Evolutionary conservation across 148 eudicot genomes (phyloP), one percentile per base, ranked within the genome.

Genomic region (Rhododendron henanense): DNA sequence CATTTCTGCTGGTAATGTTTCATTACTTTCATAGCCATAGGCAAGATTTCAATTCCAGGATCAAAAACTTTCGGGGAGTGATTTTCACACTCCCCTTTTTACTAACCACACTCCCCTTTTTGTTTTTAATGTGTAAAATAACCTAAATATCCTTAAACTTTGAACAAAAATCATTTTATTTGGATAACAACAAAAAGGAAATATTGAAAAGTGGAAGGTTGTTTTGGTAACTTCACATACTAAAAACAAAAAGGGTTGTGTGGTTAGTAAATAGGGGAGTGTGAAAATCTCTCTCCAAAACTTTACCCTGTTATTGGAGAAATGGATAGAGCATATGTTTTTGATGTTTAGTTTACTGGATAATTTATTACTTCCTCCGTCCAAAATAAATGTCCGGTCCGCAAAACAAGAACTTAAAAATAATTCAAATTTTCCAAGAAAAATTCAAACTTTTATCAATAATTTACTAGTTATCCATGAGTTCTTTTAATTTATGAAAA

Each of bases 1-100:
- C 98, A 87, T 96, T 96, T 88, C 90, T 91, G 83, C 90, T 94
- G 95, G 98, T 96, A 96, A 75, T 84, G 28, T 75, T 84, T 65
- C 67, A 86, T 83, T 71, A 86, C 75, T 85, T 55, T 23, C 55
- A 44, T 5, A 79, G 63, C 16, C 35, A 44, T 61, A 4, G 75
- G 15, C 51, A 50, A 78, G 31, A n/a, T 82, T 44, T 37, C 18
- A 47, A 25, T 48, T 59, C n/a, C 5, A 25, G 31, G 16, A 57
- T 18, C 48, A 79, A 37, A 84, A 37, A 55, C 19, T 55, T 55
- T 55, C 2, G 4, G 61, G 61, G 61, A 15, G 23, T 55, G 61
- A 55, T 16, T 55, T 55, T 55, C 6, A 19, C 61, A 16, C 18
- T 55, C 61, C 61, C 21, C 59, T 55, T 55, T 55, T 13, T 55